phyloP scores from a whole-genome alignment of 1,284 basidiomycete genomes.

The Cystobasidium sp. region DNA sequence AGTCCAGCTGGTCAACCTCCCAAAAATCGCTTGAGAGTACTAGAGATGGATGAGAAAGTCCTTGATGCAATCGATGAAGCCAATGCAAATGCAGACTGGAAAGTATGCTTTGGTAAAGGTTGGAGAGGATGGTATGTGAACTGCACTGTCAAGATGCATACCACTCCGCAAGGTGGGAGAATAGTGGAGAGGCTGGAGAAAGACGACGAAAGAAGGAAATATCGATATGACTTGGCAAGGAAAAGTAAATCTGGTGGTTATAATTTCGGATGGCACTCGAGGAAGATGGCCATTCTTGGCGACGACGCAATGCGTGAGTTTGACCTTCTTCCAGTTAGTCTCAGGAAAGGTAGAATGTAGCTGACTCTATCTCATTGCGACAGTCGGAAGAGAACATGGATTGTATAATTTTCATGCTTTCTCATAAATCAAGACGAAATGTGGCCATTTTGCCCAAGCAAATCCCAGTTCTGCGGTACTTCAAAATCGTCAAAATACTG shows the following conservation, averaged over 20 bases:
- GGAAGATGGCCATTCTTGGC: constrained; percentile 89
- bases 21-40: constrained; percentile 69
- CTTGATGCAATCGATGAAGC: constrained; percentile 74
- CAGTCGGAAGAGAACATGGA: constrained; percentile 31
- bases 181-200: constrained; percentile 66
- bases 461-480: too few relatives aligned
- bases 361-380: neutral
- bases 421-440: neutral
- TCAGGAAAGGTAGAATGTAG: neutral
- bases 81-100: constrained; percentile 72
- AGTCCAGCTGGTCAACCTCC: constrained; percentile 58
- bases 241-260: constrained; percentile 79
- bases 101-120: constrained; percentile 85
- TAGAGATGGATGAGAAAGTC: constrained; percentile 80
- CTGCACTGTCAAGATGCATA: constrained; percentile 54
- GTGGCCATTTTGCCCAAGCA: neutral
- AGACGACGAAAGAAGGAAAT: constrained; percentile 66
- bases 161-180: constrained; percentile 58
- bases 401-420: constrained; percentile 31
- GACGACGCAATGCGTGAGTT: constrained; percentile 28
- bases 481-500: too few relatives aligned
- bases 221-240: constrained; percentile 70
- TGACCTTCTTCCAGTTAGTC: neutral
- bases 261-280: constrained; percentile 89
- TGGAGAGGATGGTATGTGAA: constrained; percentile 95